Conservation (phyloP, 1,284 basidiomycete species). For the Heterobasidion annosum region DNA sequence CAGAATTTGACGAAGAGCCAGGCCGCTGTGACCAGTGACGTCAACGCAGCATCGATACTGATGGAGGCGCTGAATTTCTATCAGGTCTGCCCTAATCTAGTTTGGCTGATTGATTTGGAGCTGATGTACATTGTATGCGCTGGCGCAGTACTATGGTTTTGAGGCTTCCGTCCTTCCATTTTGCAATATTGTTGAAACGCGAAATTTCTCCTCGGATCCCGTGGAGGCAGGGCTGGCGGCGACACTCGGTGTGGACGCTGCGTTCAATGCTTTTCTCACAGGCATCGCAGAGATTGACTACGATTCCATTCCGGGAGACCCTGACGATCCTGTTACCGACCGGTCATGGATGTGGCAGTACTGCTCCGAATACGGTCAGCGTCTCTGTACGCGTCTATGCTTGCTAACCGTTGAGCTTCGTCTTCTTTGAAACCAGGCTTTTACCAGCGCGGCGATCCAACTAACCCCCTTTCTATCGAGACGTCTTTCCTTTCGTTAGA, state of each 20-base stretch:
- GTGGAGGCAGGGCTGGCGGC: conserved; percentile 29
- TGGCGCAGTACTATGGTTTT: conserved; percentile 36
- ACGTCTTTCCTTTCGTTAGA: conserved; percentile 35
- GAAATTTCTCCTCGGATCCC: conserved; percentile 28
- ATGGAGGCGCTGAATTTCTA: conserved; percentile 42
- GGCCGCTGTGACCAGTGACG: conserved; percentile 27
- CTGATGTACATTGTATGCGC: background rate
- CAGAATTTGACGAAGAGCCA: conserved; percentile 21
- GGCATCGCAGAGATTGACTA: conserved; percentile 36
- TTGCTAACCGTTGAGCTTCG: background rate
- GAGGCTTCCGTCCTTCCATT: conserved; percentile 34
- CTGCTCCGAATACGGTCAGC: conserved; percentile 37
- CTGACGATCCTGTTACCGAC: conserved; percentile 33
- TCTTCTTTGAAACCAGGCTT: conserved; percentile 22
- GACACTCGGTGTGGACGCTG: conserved; percentile 21
- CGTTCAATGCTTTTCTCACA: conserved; percentile 30
- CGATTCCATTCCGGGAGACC: conserved; percentile 28
- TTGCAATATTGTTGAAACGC: conserved; percentile 37
- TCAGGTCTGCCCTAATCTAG: conserved; percentile 23
- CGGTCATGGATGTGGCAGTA: conserved; percentile 45
- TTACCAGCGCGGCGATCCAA: conserved; percentile 37
- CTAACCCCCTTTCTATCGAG: conserved; percentile 36
- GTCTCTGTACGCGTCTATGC: background rate
- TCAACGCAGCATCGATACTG: conserved; percentile 30
- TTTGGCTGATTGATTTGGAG: background rate